These are phyloP conservation scores for Babjeviella inositovora DNA, from an alignment of 805 yeast species.

Conservation along the genomic window DNA sequence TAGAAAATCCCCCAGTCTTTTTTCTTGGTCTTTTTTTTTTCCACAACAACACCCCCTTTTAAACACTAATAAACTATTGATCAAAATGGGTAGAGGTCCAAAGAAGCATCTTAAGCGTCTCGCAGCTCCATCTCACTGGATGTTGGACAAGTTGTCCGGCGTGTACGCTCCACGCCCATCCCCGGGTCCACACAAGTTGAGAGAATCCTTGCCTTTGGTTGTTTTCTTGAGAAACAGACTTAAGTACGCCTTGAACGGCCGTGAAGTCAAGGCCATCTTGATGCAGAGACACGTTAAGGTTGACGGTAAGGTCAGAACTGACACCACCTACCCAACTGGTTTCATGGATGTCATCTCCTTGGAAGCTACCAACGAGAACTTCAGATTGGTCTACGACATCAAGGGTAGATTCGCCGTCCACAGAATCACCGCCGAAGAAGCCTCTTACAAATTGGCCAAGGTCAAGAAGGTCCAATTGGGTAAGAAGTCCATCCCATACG, in stretches of 20 bases:
- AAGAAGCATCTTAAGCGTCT: slow-evolving; percentile 98
- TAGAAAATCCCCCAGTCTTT: too few relatives aligned
- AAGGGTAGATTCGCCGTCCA: slow-evolving; percentile 99
- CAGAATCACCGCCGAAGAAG: slow-evolving; percentile 99
- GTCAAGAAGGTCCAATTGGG: slow-evolving; percentile 97
- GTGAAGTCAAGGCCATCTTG: slow-evolving; percentile 95
- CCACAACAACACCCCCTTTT: too few relatives aligned
- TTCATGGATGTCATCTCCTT: slow-evolving; percentile 97
- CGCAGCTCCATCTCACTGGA: slow-evolving; percentile 99
- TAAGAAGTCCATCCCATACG: slow-evolving; percentile 96
- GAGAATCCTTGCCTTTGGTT: slow-evolving; percentile 95
- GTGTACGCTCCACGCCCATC: slow-evolving; percentile 99
- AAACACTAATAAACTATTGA: too few relatives aligned
- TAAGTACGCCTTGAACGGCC: slow-evolving; percentile 97
- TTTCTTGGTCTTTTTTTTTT: too few relatives aligned
- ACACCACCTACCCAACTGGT: slow-evolving; percentile 97
- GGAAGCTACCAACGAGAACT: slow-evolving; percentile 98
- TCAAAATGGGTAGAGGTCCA: too few relatives aligned
- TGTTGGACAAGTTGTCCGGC: slow-evolving; percentile 99
- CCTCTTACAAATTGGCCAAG: slow-evolving; percentile 94
- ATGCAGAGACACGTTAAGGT: slow-evolving; percentile 98
- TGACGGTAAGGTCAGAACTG: slow-evolving; percentile 99
- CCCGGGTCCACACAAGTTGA: slow-evolving; percentile 98
- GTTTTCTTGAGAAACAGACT: slow-evolving; percentile 97
- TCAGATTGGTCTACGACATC: slow-evolving; percentile 96